A percentile compares a stretch with the other conserved stretches of the same genome.
Evolutionary conservation across 495 filamentous ascomycete species (phyloP).

Genomic region (Hyphodiscus hymeniophilus): DNA sequence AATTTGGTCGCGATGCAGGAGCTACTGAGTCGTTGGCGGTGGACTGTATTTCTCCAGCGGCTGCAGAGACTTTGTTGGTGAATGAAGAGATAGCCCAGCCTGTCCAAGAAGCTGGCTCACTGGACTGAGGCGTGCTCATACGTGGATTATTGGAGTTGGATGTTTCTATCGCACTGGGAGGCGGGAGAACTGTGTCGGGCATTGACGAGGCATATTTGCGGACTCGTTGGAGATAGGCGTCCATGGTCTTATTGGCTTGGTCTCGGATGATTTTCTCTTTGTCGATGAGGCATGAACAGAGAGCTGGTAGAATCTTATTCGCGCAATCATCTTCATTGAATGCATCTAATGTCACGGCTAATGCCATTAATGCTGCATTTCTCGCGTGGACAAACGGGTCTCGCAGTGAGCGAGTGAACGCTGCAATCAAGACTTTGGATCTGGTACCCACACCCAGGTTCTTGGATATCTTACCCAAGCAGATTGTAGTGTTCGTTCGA

Average conservation of each 20-base stretch:
- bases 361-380: constrained; percentile 77
- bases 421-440: constrained; percentile 84
- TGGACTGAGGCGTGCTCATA: constrained; percentile 65
- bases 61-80: constrained; percentile 81
- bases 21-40: constrained; percentile 21
- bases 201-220: constrained; percentile 67
- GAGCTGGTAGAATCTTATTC: constrained; percentile 64
- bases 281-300: constrained; percentile 72
- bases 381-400: constrained; percentile 93
- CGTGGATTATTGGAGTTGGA: constrained; percentile 37
- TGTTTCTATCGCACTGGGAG: constrained; percentile 38
- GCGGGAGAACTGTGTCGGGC: constrained; percentile 67
- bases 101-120: constrained; percentile 67
- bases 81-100: constrained; percentile 99
- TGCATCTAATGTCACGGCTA: constrained; percentile 74
- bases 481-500: constrained; percentile 95
- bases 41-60: constrained; percentile 74
- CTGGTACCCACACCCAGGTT: constrained; percentile 71
- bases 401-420: constrained; percentile 78
- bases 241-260: constrained; percentile 84
- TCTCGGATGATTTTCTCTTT: constrained; percentile 90
- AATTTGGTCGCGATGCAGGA: constrained; percentile 35
- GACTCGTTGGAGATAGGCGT: constrained; percentile 78
- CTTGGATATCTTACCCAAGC: constrained; percentile 88
- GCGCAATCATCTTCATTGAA: constrained; percentile 93